Base-by-base conservation (phyloP, 2,329 filamentous ascomycete species). In the Pezicula rhizophila region DNA sequence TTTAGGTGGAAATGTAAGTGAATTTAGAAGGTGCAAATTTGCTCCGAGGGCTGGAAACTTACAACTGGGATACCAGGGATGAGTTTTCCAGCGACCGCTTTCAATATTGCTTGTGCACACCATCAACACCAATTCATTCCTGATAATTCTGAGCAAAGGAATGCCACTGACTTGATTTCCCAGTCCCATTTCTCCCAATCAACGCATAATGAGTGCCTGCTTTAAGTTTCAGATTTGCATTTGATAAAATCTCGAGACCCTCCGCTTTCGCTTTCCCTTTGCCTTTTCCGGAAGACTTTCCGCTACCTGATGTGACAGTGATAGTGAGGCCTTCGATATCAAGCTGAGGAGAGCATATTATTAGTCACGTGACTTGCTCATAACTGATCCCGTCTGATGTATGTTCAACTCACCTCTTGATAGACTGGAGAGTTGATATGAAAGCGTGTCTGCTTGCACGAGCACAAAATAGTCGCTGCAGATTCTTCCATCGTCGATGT, bases 151-250 rank as follows among this genome's bases (percentile, higher is more conserved):
- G 7, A 8, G n/a, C 10, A 46, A 31, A 35, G 35, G 10, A 18
- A 17, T 8, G 18, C 23, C 5, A 61, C 75, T 65, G 66, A 85
- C 82, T 92, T 4, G 87, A 91, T 63, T 95, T 95, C 5, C 89
- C 89, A 2, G 83, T 85, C 1, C 89, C 89, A 66, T 95, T 95
- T 6, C 87, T 77, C 0, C 89, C 89, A 17, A 92, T 73, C 2
- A 95, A 71, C 0, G 87, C 88, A 71, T 95, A 95, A 52, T 86
- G 77, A 41, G 82, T 74, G 0, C 86, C 84, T 44, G 82, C 79
- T 55, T 92, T 87, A 3, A 95, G 69, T 20, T 82, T 79, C 33
- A 95, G 68, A 49, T 82, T 82, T 1, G 85, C 85, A 63, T 85
- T 80, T 8, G 72, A 73, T 3, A 95, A 72, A 5, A 95, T 78